These are phyloP conservation scores for Heliocybe sulcata DNA, from an alignment of 1,284 basidiomycete genomes.

Conservation along the genomic window DNA sequence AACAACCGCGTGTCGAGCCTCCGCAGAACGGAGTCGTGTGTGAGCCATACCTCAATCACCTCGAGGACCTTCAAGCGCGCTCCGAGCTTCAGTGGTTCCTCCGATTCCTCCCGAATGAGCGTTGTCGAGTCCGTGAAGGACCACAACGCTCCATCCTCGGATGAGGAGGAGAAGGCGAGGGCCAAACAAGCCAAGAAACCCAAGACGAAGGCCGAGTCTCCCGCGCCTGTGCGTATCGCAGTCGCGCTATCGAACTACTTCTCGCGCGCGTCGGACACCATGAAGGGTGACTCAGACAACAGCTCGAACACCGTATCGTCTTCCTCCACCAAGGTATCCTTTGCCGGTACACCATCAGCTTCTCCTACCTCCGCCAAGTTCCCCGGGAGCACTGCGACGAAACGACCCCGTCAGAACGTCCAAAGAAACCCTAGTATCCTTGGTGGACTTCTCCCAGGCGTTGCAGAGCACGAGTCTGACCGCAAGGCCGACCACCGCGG, in stretches of 20 bases:
- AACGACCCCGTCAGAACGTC: slow-evolving; percentile 30
- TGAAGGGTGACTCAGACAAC: not conserved
- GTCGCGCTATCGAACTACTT: not conserved
- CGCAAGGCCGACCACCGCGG: slow-evolving; percentile 4
- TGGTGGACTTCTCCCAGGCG: slow-evolving; percentile 28
- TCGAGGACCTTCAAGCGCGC: slow-evolving; percentile 27
- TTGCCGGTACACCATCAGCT: not conserved
- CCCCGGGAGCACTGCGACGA: slow-evolving; percentile 3
- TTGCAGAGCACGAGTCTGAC: slow-evolving; percentile 5
- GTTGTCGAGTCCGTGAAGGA: slow-evolving; percentile 21
- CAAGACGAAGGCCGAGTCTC: slow-evolving; percentile 34
- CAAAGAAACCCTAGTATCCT: slow-evolving; percentile 56
- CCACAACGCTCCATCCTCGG: slow-evolving; percentile 47
- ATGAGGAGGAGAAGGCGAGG: slow-evolving; percentile 68
- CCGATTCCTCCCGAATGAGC: slow-evolving; percentile 25
- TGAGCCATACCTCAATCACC: slow-evolving; percentile 16
- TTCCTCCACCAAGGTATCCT: not conserved
- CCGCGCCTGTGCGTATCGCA: slow-evolving; percentile 15
- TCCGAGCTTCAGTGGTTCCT: slow-evolving; percentile 28
- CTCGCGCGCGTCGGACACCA: not conserved
- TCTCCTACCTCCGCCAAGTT: not conserved
- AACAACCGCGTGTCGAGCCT: not conserved
- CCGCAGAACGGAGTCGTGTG: slow-evolving; percentile 25
- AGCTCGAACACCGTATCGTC: not conserved
- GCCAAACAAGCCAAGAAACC: slow-evolving; percentile 55